Base-by-base conservation (phyloP, 805 yeast genomes). In the Brettanomyces bruxellensis region DNA sequence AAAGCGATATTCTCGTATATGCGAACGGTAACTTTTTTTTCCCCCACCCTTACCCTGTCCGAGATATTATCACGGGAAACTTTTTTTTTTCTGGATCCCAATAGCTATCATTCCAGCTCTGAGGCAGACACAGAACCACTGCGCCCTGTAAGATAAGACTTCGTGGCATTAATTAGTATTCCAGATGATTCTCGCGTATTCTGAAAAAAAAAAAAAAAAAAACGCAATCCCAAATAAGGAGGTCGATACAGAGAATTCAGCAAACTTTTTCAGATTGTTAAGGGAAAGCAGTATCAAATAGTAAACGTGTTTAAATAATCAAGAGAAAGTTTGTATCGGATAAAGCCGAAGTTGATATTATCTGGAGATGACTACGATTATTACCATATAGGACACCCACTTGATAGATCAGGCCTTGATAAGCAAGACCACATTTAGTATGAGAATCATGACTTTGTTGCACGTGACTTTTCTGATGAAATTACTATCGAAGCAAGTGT, bases 361-460 rank as follows among this genome's bases (percentile, higher is more conserved):
- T 79, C 95, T 5, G 99, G 99, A 1, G 99, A 93, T 62, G 99
- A 93, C 61, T 99, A 93, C 66, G 99, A 93, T 62, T 89, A 87
- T 55, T 93, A 99, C 62, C 86, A 83, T 51, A 74, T 83, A 18
- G 65, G 65, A 12, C 97, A 90, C 59, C 53, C 57, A 9, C 41
- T 44, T 8, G 45, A 37, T 18, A 46, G 47, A 28, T 50, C 9
- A 58, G 66, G 48, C 37, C 40, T 34, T 11, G 25, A 41, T n/a
- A 23, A 18, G 4, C 40, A 41, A 23, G 53, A 52, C 38, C 47
- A 48, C 34, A 22, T 25, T n/a, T 44, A 43, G 35, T 14, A 38
- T 6, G 44, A 41, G 2, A 51, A 47, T 25, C 23, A 34, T 6
- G 44, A 38, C 22, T 14, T 25, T 30, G 52, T 59, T 12, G 61